phyloP scores from a whole-genome alignment of 352 stramenopile species.

The Phytophthora tubulina region DNA sequence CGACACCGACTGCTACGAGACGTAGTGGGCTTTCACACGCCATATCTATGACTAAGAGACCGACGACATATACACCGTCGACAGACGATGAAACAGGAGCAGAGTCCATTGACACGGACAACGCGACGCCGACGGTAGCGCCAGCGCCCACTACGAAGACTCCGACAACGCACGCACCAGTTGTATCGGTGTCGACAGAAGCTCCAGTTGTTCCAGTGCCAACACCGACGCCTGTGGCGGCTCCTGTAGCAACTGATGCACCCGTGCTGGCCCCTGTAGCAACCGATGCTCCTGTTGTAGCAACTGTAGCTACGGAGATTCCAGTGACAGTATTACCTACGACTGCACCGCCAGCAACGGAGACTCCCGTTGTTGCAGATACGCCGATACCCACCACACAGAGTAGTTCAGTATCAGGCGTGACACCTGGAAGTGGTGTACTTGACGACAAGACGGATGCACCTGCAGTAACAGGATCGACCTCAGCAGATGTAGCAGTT shows the following conservation, averaged over 20 bases:
- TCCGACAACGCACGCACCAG: constrained; percentile 2
- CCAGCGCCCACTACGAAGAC: constrained; percentile 10
- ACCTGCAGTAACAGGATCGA: constrained; percentile 18
- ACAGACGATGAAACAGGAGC: constrained; percentile 7
- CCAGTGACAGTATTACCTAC: constrained; percentile 5
- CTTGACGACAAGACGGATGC: constrained; percentile 10
- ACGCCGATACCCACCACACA: constrained; percentile 10
- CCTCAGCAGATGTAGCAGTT: constrained; percentile 23
- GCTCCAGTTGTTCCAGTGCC: neutral
- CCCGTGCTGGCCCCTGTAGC: neutral
- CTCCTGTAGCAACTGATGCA: neutral
- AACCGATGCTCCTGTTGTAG: neutral
- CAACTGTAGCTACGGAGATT: constrained; percentile 10
- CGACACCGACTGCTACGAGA: neutral
- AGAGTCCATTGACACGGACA: constrained; percentile 19
- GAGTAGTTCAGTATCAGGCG: constrained; percentile 3
- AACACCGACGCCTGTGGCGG: constrained; percentile 5
- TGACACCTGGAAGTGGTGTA: neutral
- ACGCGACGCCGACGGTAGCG: constrained; percentile 24
- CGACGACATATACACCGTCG: neutral
- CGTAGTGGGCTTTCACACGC: neutral
- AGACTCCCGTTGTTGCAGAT: neutral
- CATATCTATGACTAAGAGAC: constrained; percentile 20
- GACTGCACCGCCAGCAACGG: constrained; percentile 5
- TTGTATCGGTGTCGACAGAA: neutral